Evolutionary conservation across 352 stramenopile species (phyloP), one percentile per base, ranked within the genome.

Genomic region (Sclerospora graminicola): DNA sequence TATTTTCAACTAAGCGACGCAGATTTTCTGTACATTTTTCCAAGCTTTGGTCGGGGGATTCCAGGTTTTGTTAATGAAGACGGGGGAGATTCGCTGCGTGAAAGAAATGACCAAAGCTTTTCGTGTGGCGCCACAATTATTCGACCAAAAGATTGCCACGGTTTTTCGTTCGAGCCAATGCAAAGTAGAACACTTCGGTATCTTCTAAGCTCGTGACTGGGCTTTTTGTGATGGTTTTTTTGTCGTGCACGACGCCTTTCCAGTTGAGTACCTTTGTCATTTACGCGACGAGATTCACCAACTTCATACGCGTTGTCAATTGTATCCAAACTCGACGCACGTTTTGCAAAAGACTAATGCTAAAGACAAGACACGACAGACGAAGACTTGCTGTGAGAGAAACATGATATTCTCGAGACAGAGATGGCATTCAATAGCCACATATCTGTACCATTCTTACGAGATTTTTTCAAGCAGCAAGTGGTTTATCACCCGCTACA

Each of bases 21-120:
- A 88, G 50, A 84, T 88, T 50, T 88, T 82, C 52, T 88, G 84
- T 13, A 85, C 75, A 0, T 78, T 84, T 32, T 83, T 88, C 33
- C 67, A 88, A 42, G 71, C 75, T 14, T 33, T 84, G 13, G 42
- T 84, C 0, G 75, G 75, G 29, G 68, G 61, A 8, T 78, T 85
- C 39, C 68, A 77, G 54, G 75, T 73, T 7, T 54, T 79, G 38
- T 49, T 84, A 8, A 85, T 88, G 75, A 85, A 88, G 41, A 82
- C 72, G 5, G 75, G 75, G 4, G 75, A 88, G 26, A 74, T 85
- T 15, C 75, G 66, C 31, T 70, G 74, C 0, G 57, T 71, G 1
- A 79, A 84, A 45, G 68, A 85, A 37, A 79, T 88, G 59, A 70
- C 70, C 13, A 88, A 88, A 55, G 70, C 70, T 11, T 85, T 88